A percentile compares a stretch with the other conserved stretches of the same genome.
Conservation (phyloP, 768 basidiomycete species). For the Kwoniella sp. region DNA sequence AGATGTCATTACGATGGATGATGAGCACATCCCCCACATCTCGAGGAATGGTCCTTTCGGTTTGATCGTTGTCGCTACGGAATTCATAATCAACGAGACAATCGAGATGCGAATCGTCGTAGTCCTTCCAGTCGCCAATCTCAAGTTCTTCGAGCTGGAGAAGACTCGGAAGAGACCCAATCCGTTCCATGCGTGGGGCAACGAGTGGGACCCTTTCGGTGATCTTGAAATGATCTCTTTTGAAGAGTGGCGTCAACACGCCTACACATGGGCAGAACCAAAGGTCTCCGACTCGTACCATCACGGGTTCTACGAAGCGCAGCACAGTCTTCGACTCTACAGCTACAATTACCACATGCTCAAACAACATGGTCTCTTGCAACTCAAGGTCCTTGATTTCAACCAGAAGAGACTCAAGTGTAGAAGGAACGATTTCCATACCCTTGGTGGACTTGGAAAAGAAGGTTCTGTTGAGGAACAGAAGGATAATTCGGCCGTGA, state of each 20-base stretch:
- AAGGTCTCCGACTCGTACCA: neutral
- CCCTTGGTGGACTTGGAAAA: neutral
- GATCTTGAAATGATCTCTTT: neutral
- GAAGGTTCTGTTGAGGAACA: neutral
- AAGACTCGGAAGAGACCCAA: neutral
- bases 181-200: neutral
- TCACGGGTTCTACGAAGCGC: constrained; percentile 18
- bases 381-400: constrained; percentile 7
- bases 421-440: neutral
- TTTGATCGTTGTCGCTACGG: constrained; percentile 5
- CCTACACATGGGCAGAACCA: constrained; percentile 10
- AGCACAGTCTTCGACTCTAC: constrained; percentile 6
- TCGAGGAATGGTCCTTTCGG: constrained; percentile 3
- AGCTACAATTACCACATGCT: neutral
- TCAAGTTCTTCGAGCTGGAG: constrained; percentile 2
- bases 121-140: neutral
- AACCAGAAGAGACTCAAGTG: constrained; percentile 8
- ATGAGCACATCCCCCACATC: constrained; percentile 6
- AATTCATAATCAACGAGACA: constrained; percentile 5
- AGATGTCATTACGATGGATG: neutral
- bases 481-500: neutral
- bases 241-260: neutral
- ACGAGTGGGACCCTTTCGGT: constrained; percentile 7
- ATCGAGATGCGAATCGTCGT: constrained; percentile 2
- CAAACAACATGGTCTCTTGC: neutral